Evolutionary conservation across 352 stramenopile species (phyloP).

Genomic region (Globisporangium mamillatum): DNA sequence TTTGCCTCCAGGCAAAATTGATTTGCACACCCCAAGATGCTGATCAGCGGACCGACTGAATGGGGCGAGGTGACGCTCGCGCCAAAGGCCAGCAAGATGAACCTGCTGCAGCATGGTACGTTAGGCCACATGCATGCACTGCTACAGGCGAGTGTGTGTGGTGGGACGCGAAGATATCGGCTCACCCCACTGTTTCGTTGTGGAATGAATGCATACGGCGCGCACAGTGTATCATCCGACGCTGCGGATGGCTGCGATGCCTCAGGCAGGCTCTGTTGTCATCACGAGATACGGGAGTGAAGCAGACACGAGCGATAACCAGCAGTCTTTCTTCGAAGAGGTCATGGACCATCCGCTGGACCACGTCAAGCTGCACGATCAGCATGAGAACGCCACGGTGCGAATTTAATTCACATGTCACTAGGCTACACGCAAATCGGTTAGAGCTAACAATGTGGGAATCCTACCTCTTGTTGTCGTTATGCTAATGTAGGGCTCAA

Average conservation of each 20-base stretch:
- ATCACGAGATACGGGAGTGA: conserved; percentile 22
- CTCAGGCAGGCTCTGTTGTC: conserved; percentile 30
- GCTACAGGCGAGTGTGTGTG: not conserved
- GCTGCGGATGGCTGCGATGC: conserved; percentile 36
- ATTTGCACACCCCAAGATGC: conserved; percentile 18
- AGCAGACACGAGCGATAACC: not conserved
- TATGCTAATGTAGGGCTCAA: not conserved
- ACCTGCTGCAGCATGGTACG: conserved; percentile 42
- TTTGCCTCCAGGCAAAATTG: not conserved
- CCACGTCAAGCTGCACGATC: conserved; percentile 18
- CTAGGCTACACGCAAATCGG: not conserved
- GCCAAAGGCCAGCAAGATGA: conserved; percentile 28
- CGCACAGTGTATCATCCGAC: conserved; percentile 38
- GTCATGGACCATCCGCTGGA: conserved; percentile 18
- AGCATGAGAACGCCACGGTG: conserved; percentile 5
- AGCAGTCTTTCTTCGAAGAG: conserved; percentile 13
- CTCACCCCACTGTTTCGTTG: not conserved
- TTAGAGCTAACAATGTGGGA: not conserved
- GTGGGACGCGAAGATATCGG: not conserved
- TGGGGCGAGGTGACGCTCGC: conserved; percentile 35
- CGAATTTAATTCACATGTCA: not conserved
- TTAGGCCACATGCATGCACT: not conserved
- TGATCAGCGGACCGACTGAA: conserved; percentile 36
- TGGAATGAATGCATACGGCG: not conserved
- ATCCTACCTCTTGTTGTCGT: not conserved